phyloP scores from a whole-genome alignment of 345 rosid species.

The Cardiospermum halicacabum region DNA sequence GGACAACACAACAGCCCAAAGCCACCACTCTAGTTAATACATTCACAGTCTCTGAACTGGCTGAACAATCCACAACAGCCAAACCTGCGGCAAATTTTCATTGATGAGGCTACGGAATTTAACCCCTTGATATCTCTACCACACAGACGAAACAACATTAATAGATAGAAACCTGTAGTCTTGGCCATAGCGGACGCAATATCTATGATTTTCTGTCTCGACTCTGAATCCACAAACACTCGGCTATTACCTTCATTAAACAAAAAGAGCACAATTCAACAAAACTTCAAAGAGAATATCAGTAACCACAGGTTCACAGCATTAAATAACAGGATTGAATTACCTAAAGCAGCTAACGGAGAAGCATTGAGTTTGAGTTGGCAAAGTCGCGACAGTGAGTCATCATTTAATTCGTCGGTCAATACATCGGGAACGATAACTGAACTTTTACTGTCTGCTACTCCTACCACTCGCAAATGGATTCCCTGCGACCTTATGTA shows the following conservation, averaged over 20 bases:
- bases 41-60: slow-evolving; percentile 55
- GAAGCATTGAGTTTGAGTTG: slow-evolving; percentile 49
- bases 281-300: not conserved
- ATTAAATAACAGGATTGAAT: not conserved
- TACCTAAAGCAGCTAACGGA: slow-evolving; percentile 44
- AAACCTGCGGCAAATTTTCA: slow-evolving; percentile 45
- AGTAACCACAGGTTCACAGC: not conserved
- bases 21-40: slow-evolving; percentile 51
- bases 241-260: slow-evolving; percentile 31
- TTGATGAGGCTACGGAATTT: not conserved
- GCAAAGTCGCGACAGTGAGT: slow-evolving; percentile 51
- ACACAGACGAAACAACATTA: too few species aligned
- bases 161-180: slow-evolving; percentile 90
- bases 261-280: not conserved
- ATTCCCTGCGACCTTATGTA: slow-evolving; percentile 44
- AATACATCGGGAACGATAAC: slow-evolving; percentile 43
- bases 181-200: slow-evolving; percentile 52
- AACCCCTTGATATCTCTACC: not conserved
- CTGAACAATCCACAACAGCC: slow-evolving; percentile 83
- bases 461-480: slow-evolving; percentile 71
- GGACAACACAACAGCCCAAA: slow-evolving; percentile 65
- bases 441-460: slow-evolving; percentile 68
- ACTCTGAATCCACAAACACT: slow-evolving; percentile 36
- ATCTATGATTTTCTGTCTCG: slow-evolving; percentile 33
- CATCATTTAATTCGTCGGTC: slow-evolving; percentile 50